Evolutionary conservation across 2,329 filamentous ascomycete genomes (phyloP).

Genomic region (Amylocarpus encephaloides): DNA sequence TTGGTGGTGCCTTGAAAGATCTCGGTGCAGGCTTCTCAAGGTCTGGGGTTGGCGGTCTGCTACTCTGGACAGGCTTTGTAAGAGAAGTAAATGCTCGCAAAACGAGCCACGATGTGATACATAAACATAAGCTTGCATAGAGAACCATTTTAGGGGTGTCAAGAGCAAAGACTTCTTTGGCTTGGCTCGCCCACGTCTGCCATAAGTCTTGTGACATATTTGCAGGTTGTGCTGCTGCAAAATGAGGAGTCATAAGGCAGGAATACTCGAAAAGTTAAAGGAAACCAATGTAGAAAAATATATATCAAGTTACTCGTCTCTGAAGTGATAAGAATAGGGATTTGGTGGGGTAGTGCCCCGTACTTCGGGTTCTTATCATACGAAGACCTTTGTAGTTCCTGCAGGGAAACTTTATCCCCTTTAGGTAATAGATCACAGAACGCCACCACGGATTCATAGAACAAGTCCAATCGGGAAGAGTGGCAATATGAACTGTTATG

Average conservation of each 20-base stretch:
- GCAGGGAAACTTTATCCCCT: constrained; percentile 23
- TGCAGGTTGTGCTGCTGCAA: neutral
- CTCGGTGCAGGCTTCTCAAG: constrained; percentile 24
- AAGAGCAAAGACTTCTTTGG: constrained; percentile 7
- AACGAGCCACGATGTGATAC: constrained; percentile 21
- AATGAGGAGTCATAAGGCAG: no score
- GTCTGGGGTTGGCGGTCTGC: constrained; percentile 25
- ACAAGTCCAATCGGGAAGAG: neutral
- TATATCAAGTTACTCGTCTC: constrained; percentile 5
- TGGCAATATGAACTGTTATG: neutral
- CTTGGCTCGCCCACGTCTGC: neutral
- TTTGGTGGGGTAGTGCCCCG: constrained; percentile 14
- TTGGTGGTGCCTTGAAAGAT: constrained; percentile 24
- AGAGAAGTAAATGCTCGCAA: constrained; percentile 15
- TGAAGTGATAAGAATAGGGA: constrained; percentile 11
- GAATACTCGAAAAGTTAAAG: no score
- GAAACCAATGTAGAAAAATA: constrained; percentile 3
- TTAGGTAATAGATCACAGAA: constrained; percentile 20
- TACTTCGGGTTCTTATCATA: constrained; percentile 18
- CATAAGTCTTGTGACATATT: constrained; percentile 2
- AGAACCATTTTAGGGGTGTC: constrained; percentile 17
- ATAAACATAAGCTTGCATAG: constrained; percentile 16
- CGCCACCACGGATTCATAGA: neutral
- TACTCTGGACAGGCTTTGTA: constrained; percentile 14
- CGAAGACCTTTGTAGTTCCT: no score